Base-by-base conservation (phyloP, 2,329 filamentous ascomycete genomes). In the Ophidiomyces ophidiicola region DNA sequence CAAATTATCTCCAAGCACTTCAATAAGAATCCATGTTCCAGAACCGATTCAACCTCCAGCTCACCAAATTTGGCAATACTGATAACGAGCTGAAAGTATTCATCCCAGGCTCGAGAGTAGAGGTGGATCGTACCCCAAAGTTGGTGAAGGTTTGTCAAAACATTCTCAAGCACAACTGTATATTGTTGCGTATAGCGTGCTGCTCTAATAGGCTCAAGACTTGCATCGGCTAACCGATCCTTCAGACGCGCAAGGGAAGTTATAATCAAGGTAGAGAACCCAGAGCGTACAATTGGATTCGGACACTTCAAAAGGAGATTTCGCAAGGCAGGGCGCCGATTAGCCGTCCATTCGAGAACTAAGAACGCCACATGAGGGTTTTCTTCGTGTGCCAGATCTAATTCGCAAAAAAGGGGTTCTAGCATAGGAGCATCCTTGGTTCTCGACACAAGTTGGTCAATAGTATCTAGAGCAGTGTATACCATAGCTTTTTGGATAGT, bases 361-460 rank as follows among this genome's bases (percentile, higher is more conserved):
- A 72, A 66, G 36, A 71, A 57, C 37, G 74, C 74, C 52, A 78
- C 81, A 37, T 67, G 51, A 15, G 66, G 61, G 44, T 71, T 75
- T 12, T 58, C 60, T 7, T 60, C 50, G 29, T 74, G 68, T 24
- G 73, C 64, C 14, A 63, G 63, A 8, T 63, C 58, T 10, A 81
- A 53, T 18, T 75, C 62, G 2, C 55, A 53, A 36, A 74, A 64
- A 37, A 80, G 73, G 6, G 60, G 55, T 1, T 71, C 66, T 25
- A 82, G 77, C 29, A 80, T 72, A 0, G 76, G 70, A 2, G 73
- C 54, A 28, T 86, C 80, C 55, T 81, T 84, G 3, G 74, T 70
- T 41, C 84, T 74, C 32, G 80, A 74, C 8, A 82, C 71, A 29
- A 92, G 69, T 53, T 88, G 81, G 48, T 87, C 80, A 25, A 92